Percentiles rank a stretch among this genome's conserved stretches.
Conservation (phyloP, 2,329 filamentous ascomycete genomes). For the Colletotrichum lindemuthianum region DNA sequence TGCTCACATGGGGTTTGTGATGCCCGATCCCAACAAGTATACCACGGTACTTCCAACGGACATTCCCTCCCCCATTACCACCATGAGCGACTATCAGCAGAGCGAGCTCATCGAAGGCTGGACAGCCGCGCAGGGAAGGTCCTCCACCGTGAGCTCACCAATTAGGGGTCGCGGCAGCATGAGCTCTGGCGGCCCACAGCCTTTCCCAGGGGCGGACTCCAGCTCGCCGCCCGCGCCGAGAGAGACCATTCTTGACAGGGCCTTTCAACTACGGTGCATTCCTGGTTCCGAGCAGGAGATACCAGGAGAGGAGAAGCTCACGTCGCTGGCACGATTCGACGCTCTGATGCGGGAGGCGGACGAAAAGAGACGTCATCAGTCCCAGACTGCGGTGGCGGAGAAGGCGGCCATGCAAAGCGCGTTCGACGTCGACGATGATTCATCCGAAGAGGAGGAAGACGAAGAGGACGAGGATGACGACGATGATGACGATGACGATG, state of each 20-base stretch:
- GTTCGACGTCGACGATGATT: conserved; percentile 62
- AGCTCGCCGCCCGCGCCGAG: conserved; percentile 64
- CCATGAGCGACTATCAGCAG: conserved; percentile 61
- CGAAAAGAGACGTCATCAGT: conserved; percentile 55
- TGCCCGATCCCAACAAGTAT: conserved; percentile 57
- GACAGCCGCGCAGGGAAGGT: conserved; percentile 68
- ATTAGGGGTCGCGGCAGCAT: conserved; percentile 64
- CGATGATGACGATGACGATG: conserved; percentile 54
- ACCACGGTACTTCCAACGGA: conserved; percentile 61
- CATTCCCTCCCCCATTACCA: conserved; percentile 65
- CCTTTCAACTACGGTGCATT: conserved; percentile 71
- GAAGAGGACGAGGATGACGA: conserved; percentile 52
- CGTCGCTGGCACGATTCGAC: conserved; percentile 72
- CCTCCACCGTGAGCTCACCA: conserved; percentile 68
- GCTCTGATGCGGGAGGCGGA: conserved; percentile 72
- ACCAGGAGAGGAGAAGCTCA: conserved; percentile 70
- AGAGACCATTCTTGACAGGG: conserved; percentile 74
- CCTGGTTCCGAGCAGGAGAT: conserved; percentile 66
- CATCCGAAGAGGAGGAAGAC: conserved; percentile 53
- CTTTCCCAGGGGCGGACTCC: conserved; percentile 50
- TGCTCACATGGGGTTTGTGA: conserved; percentile 50
- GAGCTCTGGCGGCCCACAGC: conserved; percentile 57
- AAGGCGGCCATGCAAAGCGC: conserved; percentile 55
- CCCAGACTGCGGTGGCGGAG: conserved; percentile 44
- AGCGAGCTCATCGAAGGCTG: conserved; percentile 70